A percentile compares a stretch with the other conserved stretches of the same genome.
Evolutionary conservation across 176 grass and related monocot genomes (phyloP).

Genomic region (Secale cereale): DNA sequence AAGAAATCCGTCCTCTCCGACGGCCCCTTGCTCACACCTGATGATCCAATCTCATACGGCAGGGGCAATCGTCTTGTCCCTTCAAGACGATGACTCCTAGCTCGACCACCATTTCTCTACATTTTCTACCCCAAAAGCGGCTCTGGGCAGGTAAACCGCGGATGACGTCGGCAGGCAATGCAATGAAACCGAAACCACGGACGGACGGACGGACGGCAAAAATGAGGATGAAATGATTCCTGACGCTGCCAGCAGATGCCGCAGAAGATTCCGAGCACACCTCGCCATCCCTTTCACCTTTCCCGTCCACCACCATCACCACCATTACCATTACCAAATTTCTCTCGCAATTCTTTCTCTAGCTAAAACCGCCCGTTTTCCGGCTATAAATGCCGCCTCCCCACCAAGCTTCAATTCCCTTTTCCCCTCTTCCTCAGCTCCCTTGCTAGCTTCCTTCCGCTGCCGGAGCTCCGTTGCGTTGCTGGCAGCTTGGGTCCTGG

Average conservation of each 20-base stretch:
- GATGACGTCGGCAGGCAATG: constrained; percentile 33
- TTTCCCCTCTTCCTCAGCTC: constrained; percentile 58
- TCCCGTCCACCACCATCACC: constrained; percentile 23
- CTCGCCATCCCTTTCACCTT: neutral
- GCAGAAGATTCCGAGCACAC: constrained; percentile 33
- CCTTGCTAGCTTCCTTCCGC: constrained; percentile 31
- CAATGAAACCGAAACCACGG: constrained; percentile 33
- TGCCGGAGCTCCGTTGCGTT: neutral
- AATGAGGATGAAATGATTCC: constrained; percentile 14
- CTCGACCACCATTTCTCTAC: neutral
- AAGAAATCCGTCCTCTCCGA: constrained; percentile 5
- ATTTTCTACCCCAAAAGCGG: neutral
- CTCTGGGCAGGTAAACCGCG: neutral
- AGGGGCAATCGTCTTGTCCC: neutral
- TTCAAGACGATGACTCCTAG: neutral
- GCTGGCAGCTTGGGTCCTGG: neutral
- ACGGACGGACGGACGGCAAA: constrained; percentile 1
- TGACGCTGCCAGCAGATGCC: constrained; percentile 4
- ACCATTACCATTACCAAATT: neutral
- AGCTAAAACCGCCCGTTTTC: neutral
- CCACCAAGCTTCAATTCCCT: constrained; percentile 80
- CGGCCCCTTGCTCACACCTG: neutral
- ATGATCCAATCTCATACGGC: neutral
- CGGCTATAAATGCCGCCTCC: constrained; percentile 70
- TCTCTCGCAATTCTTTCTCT: neutral